Conservation (phyloP, 2,329 filamentous ascomycete genomes). For the Fusarium sterilihyphosum region DNA sequence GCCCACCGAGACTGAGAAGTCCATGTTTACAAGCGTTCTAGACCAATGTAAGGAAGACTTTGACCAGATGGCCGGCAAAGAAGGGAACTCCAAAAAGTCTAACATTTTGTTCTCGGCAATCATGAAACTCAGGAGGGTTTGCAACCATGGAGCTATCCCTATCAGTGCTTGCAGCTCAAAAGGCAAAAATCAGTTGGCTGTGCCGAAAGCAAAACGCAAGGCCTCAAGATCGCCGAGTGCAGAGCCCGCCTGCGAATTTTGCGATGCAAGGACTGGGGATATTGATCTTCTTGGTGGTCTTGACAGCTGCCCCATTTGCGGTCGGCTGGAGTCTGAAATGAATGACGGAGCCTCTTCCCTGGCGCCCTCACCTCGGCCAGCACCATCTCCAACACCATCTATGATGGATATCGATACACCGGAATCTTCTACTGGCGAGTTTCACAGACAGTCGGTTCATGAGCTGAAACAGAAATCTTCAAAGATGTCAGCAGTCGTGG, state of each 20-base stretch:
- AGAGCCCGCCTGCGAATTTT: neutral
- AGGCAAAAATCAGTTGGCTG: fast-evolving
- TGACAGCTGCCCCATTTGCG: neutral
- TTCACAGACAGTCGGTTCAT: fast-evolving
- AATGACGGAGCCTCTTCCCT: fast-evolving
- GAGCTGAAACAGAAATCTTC: neutral
- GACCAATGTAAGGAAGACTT: neutral
- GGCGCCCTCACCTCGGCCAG: neutral
- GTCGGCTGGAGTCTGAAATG: fast-evolving
- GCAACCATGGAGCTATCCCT: neutral
- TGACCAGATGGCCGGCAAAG: neutral
- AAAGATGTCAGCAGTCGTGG: neutral
- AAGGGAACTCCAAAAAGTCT: neutral
- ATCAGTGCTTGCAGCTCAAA: fast-evolving
- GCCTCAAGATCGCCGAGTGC: neutral
- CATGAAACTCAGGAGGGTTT: constrained; percentile 5
- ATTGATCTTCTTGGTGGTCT: fast-evolving
- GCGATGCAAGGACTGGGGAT: neutral
- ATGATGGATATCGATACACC: neutral
- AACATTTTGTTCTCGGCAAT: neutral
- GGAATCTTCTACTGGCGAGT: fast-evolving
- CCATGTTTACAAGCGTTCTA: fast-evolving
- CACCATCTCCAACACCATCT: fast-evolving
- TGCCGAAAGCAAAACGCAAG: fast-evolving
- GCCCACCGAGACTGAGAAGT: neutral